Evolutionary conservation across 345 rosid genomes (phyloP), one percentile per base, ranked within the genome.

Genomic region (Nephelium lappaceum): DNA sequence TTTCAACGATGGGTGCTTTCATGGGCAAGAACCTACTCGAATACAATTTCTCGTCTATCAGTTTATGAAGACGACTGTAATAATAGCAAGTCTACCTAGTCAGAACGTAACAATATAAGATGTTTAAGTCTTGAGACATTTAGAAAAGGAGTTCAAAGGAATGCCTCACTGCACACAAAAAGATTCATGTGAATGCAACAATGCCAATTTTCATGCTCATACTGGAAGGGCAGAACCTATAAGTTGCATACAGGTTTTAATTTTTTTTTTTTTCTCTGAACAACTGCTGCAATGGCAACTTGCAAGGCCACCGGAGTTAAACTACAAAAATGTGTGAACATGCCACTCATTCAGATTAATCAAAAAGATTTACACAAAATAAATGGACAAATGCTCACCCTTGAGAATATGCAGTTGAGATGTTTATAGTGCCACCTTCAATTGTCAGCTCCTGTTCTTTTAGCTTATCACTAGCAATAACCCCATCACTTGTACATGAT

Each of bases 321-420:
- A 24, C 16, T 25, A 71, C 4, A 14, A 51, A 14, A 25, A 27
- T 19, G 25, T 1, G 25, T 18, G 27, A n/a, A 38, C 47, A 16
- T 38, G 27, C 57, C 27, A 21, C 36, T 3, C 2, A 41, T 43
- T 43, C 0, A 24, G 0, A 57, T 3, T 6, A 27, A 41, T 39
- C 25, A 27, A 53, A 31, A 42, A 57, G 21, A 6, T 49, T 49
- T 36, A 5, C 43, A 15, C 24, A 27, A 42, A 79, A 61, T 12
- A 31, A 6, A 16, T 21, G 16, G 47, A 58, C 38, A 39, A 39
- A 31, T 19, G 80, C 88, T 89, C 86, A 94, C 99, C 96, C 94
- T 83, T 89, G 93, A 47, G 98, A 97, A 80, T 94, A 94, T 9
- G 81, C 89, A 72, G 89, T 93, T 60, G 99, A 97, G 85, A 97